Percentiles rank a stretch among this genome's conserved stretches.
phyloP scores from a whole-genome alignment of 1,284 basidiomycete species.

The Phlebopus sp. region DNA sequence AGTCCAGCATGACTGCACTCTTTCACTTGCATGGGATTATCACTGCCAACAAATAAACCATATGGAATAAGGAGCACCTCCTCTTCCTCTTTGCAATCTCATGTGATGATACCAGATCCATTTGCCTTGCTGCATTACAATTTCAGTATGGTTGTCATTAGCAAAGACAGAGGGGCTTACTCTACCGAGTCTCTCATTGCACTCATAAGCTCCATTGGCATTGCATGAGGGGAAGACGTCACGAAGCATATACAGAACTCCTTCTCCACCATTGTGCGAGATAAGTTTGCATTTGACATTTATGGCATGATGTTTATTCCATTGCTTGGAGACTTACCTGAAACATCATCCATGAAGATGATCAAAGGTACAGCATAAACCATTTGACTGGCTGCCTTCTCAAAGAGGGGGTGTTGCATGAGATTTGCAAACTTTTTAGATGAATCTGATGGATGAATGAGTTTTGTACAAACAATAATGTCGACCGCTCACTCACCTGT shows the following conservation, averaged over 20 bases:
- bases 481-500: not conserved
- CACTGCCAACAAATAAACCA: constrained; percentile 23
- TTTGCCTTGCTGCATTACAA: too few relatives aligned
- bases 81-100: constrained; percentile 17
- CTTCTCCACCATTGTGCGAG: constrained; percentile 23
- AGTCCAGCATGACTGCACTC: constrained; percentile 25
- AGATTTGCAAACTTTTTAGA: constrained; percentile 11
- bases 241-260: constrained; percentile 29
- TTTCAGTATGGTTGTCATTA: too few relatives aligned
- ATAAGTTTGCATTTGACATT: constrained; percentile 23
- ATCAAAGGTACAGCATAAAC: constrained; percentile 20
- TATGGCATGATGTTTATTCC: constrained; percentile 30
- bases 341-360: constrained; percentile 31
- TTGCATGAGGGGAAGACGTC: constrained; percentile 26
- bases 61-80: constrained; percentile 26
- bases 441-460: constrained; percentile 1
- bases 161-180: constrained; percentile 13
- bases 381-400: constrained; percentile 14
- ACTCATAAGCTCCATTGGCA: constrained; percentile 21
- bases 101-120: constrained; percentile 6
- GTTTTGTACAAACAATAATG: not conserved
- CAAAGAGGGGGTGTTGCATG: constrained; percentile 19
- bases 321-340: constrained; percentile 30
- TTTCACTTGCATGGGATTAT: constrained; percentile 37
- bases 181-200: constrained; percentile 18